Evolutionary conservation across 108 stramenopile genomes (phyloP), one percentile per base, ranked within the genome.

Genomic region (Skeletonema menzelii): DNA sequence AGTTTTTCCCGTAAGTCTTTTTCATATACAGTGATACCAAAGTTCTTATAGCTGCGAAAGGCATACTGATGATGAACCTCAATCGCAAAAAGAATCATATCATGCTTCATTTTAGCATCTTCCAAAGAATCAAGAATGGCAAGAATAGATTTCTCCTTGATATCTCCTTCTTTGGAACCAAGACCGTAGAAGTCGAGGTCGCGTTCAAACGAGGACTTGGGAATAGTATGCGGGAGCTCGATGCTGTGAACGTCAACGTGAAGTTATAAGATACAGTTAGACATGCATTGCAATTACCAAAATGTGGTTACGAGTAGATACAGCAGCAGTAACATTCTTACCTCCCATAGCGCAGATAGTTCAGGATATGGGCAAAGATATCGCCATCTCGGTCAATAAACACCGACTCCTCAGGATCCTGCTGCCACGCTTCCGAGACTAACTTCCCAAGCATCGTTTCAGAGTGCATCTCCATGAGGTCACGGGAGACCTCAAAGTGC

Each of bases 261-360:
- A 46, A 46, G 30, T 30, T 32, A 32, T 0, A 32, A 32, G 5
- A 32, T 32, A 32, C 31, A 7, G 1, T 32, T 32, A 7, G 3
- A 1, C 4, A 3, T 30, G n/a, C n/a, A n/a, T n/a, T n/a, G n/a
- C n/a, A n/a, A n/a, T n/a, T n/a, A n/a, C n/a, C n/a, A n/a, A n/a
- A 30, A 30, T 4, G 31, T 32, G 31, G 31, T 1, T 32, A 4
- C 3, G 31, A 32, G 3, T 19, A 47, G n/a, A 30, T 30, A 62
- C 15, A 27, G 3, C 1, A 26, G 27, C 10, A 11, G 27, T 37
- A 2, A 22, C 20, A 27, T 12, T 28, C 37, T 65, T 14, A 65
- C 17, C 63, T 68, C 49, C 67, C 67, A 38, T 72, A 72, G 0
- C 72, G 72, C 8, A 73, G 66, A 58, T 73, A 73, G 5, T 67